Evolutionary conservation across 179 eudicot genomes (phyloP), one percentile per base, ranked within the genome.

Genomic region (Silene noctiflora): DNA sequence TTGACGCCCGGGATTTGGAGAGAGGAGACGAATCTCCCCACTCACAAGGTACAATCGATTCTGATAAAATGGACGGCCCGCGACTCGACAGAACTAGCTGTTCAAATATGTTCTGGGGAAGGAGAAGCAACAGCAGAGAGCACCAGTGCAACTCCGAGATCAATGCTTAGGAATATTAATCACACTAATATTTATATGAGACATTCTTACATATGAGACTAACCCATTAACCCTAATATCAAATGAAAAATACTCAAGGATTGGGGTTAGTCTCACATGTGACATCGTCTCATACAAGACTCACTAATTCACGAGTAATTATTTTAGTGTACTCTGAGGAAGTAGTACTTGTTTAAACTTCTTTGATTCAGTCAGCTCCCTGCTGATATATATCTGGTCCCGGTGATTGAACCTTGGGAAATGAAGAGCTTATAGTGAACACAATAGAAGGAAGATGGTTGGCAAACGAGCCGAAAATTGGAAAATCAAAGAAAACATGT

Each of bases 121-220:
- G 97, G 78, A 85, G 97, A 80, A 95, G 99, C 82, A 91, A 96
- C 84, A 95, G 97, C 83, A 86, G 97, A 83, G 99, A 92, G 84
- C 81, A 92, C 44, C 95, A 89, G 77, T 92, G 97, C 84, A 91
- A 95, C 74, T 87, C 97, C 0, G 99, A 95, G 79, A 92, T 95
- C 17, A 95, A 91, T 79, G 88, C 96, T 16, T 89, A 76, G 74
- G 24, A n/a, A 25, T 35, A 46, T 55, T 73, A 39, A 27, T 16
- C 66, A 14, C 58, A 51, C 58, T 51, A 51, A 51, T 12, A 14
- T 51, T 51, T 51, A 51, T 51, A 51, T 51, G 58, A 51, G 58
- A 51, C 16, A 4, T 3, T 16, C n/a, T 51, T 51, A 51, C 70
- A n/a, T 12, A 66, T 6, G 13, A 31, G 48, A 17, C 70, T 33